Evolutionary conservation across 2,329 filamentous ascomycete genomes (phyloP).

Genomic region (Ceratocystis smalleyi): DNA sequence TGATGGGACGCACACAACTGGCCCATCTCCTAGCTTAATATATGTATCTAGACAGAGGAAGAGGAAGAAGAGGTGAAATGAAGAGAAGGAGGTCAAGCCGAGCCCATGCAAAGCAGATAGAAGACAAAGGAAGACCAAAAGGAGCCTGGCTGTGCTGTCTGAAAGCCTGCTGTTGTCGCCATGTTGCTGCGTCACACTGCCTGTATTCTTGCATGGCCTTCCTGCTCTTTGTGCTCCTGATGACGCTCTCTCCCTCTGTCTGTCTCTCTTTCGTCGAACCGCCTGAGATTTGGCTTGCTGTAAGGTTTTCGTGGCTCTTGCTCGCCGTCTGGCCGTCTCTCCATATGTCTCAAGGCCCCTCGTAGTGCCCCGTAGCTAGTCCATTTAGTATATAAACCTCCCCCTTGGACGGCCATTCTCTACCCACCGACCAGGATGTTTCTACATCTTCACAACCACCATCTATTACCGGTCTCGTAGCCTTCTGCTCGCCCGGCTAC

Average conservation of each 20-base stretch:
- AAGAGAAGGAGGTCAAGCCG: not conserved
- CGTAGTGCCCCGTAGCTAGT: too few species aligned
- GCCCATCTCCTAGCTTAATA: not conserved
- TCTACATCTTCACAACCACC: not conserved
- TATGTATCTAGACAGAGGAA: not conserved
- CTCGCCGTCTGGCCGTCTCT: not conserved
- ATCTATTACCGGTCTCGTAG: not conserved
- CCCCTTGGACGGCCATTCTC: too few species aligned
- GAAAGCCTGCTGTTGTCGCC: not conserved
- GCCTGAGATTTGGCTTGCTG: too few species aligned
- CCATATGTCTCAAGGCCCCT: too few species aligned
- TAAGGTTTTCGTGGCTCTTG: not conserved
- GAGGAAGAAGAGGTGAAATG: not conserved
- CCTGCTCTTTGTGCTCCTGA: not conserved
- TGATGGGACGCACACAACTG: not conserved
- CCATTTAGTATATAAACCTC: too few species aligned
- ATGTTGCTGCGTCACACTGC: slow-evolving; percentile 2
- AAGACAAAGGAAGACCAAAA: not conserved
- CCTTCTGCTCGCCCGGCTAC: not conserved
- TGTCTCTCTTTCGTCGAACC: not conserved
- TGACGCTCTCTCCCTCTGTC: not conserved
- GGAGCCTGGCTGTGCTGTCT: not conserved
- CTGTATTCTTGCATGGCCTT: not conserved
- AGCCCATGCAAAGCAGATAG: not conserved
- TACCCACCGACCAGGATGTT: not conserved